These are phyloP conservation scores for Cenchrus fungigraminus DNA, from an alignment of 176 grass and related monocot species.

Conservation along the genomic window DNA sequence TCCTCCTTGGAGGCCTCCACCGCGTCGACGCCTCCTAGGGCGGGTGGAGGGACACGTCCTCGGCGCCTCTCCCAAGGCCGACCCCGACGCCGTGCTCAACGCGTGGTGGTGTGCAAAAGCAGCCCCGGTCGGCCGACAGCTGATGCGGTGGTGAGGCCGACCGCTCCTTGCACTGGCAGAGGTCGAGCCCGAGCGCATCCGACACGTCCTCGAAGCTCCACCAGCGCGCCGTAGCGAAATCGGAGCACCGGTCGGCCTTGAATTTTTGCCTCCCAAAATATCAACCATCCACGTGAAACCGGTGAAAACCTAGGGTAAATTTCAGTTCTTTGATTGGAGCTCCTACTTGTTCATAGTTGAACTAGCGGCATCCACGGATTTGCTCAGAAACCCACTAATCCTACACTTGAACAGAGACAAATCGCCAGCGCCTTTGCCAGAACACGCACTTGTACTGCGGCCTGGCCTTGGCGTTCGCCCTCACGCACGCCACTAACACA, in stretches of 20 bases:
- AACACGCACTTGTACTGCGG: slow-evolving; percentile 37
- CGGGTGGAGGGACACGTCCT: slow-evolving; percentile 63
- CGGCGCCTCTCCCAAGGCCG: neutral
- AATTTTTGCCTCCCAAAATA: neutral
- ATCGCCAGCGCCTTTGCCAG: neutral
- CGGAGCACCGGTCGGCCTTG: slow-evolving; percentile 65
- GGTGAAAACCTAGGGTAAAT: neutral
- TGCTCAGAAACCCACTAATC: neutral
- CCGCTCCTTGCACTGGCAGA: slow-evolving; percentile 48
- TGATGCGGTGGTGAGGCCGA: neutral
- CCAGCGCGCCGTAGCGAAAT: slow-evolving; percentile 62
- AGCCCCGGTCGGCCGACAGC: too few relatives aligned
- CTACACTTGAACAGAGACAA: neutral
- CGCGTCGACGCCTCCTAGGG: slow-evolving; percentile 33
- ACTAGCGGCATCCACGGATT: neutral
- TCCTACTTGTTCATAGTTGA: neutral
- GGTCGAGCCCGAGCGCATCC: slow-evolving; percentile 65
- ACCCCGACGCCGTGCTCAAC: slow-evolving; percentile 61
- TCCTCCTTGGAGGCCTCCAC: slow-evolving; percentile 72
- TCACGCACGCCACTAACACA: slow-evolving; percentile 33
- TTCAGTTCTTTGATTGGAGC: neutral
- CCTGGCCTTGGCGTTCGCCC: slow-evolving; percentile 10
- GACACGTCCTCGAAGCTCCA: slow-evolving; percentile 90
- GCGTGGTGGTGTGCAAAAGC: neutral
- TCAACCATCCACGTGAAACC: neutral